Conservation (phyloP, 495 filamentous ascomycete species). For the Aspergillus affinis region DNA sequence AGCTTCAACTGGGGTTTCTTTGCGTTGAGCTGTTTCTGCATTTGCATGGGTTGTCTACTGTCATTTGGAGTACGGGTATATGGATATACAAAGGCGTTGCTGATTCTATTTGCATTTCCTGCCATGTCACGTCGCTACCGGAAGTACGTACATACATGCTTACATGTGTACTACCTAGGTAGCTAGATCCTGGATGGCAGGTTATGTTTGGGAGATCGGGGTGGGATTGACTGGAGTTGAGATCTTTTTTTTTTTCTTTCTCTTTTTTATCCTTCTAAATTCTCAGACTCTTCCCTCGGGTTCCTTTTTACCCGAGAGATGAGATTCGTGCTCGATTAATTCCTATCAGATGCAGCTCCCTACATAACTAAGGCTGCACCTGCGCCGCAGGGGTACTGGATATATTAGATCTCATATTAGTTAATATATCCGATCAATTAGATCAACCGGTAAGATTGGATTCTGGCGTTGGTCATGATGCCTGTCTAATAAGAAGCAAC, state of each 20-base stretch:
- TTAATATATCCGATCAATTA: not conserved
- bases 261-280: no score
- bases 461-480: not conserved
- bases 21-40: not conserved
- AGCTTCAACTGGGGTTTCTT: no score
- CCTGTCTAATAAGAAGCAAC: no score
- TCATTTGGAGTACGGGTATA: not conserved
- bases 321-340: not conserved
- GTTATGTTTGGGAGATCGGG: no score
- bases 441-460: not conserved
- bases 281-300: no score
- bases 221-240: no score
- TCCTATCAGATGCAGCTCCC: no score
- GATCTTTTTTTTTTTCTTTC: no score
- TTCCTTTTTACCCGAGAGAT: not conserved
- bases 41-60: not conserved
- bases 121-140: not conserved
- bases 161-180: no score
- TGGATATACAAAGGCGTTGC: not conserved
- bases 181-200: no score
- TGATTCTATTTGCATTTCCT: not conserved
- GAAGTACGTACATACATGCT: no score
- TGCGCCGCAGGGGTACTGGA: not conserved
- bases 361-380: not conserved
- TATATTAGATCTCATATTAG: not conserved